Evolutionary conservation across 2,329 filamentous ascomycete species (phyloP), one percentile per base, ranked within the genome.

Genomic region (Penicillium glabrum): DNA sequence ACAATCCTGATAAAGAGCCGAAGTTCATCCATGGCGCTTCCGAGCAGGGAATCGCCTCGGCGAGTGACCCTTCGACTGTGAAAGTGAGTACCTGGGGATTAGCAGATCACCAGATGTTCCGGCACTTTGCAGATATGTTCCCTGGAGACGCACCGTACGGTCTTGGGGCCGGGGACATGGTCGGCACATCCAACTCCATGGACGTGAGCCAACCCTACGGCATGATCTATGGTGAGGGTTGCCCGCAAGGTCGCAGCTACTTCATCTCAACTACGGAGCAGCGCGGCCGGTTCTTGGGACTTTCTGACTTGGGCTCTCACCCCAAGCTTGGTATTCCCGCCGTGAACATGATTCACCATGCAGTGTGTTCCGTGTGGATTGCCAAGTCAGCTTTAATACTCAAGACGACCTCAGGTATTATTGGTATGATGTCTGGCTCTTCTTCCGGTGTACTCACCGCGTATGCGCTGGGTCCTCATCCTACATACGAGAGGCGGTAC

Each of bases 151-250:
- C 86, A 19, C 87, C 88, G 33, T 96, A 89, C 74, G 93, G 93
- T 3, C 72, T 93, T 49, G 91, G 90, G 4, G 80, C 90, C 31
- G 92, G 91, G 5, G 87, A 91, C 41, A 71, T 87, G 51, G 86
- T 91, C 10, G 91, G 89, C 16, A 79, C 87, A 24, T 90, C 90
- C 1, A 97, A 97, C 67, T 84, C 89, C 35, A 93, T 97, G 89
- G 93, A 96, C 70, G 85, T 96, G 35, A 96, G 92, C 69, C 90
- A 93, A 66, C 84, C 85, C 9, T 93, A 90, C 69, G 93, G 93
- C 9, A 85, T 93, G 76, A 78, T 96, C 8, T 88, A 90, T 53
- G 93, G 92, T 3, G 91, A 96, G 77, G 93, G 91, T 2, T 91
- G 89, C 54, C 92, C 92, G 0, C 90, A 90, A 48, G 93, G 93